A percentile compares a stretch with the other conserved stretches of the same genome.
Conservation (phyloP, 225 moss, liverwort and hornwort genomes). For the Pseudoscleropodium purum region DNA sequence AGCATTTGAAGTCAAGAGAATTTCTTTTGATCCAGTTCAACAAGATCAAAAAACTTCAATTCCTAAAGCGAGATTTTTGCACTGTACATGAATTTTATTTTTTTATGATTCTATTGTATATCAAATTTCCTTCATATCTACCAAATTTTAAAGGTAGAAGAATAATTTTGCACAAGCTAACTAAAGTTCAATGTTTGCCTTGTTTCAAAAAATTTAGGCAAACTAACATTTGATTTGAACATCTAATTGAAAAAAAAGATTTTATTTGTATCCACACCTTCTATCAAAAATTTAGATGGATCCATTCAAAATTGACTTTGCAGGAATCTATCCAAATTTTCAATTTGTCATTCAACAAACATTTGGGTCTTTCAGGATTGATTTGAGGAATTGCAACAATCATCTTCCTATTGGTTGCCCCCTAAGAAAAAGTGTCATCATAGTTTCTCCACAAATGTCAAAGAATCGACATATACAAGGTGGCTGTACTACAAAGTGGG, state of each 20-base stretch:
- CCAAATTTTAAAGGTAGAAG: background rate
- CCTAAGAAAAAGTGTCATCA: too few relatives aligned
- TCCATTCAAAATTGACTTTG: background rate
- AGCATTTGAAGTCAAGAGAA: background rate
- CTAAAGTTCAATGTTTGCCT: background rate
- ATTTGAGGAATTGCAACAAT: too few relatives aligned
- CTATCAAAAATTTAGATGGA: fast-evolving
- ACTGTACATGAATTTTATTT: fast-evolving
- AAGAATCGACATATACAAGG: too few relatives aligned
- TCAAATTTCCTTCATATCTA: background rate
- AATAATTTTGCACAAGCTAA: background rate
- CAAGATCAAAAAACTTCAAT: background rate
- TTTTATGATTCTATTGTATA: background rate
- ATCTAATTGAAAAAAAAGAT: fast-evolving
- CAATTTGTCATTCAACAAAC: too few relatives aligned
- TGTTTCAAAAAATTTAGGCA: background rate
- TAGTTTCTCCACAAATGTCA: too few relatives aligned
- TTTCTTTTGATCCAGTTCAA: background rate
- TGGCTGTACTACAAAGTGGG: too few relatives aligned
- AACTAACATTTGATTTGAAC: background rate
- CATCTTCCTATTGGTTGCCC: too few relatives aligned
- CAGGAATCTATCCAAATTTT: too few relatives aligned
- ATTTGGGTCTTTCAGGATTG: too few relatives aligned
- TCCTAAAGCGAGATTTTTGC: background rate
- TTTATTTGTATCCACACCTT: background rate